A percentile compares a stretch with the other conserved stretches of the same genome.
Conservation (phyloP, 306 rosid genomes). For the Phaseolus lunatus region DNA sequence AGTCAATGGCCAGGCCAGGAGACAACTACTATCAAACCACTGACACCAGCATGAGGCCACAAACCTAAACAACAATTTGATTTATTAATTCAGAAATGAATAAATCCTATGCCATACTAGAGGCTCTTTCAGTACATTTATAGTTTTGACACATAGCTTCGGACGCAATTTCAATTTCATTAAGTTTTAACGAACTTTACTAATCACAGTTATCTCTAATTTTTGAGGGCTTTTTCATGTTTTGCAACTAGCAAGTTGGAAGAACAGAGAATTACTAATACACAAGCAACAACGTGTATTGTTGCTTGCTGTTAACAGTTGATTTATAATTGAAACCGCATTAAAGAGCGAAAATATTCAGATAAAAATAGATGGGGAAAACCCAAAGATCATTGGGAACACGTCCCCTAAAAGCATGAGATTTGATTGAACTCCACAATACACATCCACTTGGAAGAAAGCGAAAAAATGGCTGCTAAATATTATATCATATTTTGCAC, state of each 20-base stretch:
- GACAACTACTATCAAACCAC: slow-evolving; percentile 45
- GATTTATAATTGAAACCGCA: slow-evolving; percentile 19
- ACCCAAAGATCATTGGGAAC: neutral
- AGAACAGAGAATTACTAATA: neutral
- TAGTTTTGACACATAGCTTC: neutral
- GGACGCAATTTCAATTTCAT: slow-evolving; percentile 31
- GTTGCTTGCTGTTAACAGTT: neutral
- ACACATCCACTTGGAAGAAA: neutral
- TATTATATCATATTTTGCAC: neutral
- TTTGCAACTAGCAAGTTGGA: neutral
- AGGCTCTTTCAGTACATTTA: slow-evolving; percentile 14
- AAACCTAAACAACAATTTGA: slow-evolving; percentile 46
- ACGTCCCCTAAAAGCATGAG: neutral
- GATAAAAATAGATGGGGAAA: neutral
- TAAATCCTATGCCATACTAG: slow-evolving; percentile 13
- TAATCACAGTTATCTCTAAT: neutral
- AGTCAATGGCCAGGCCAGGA: slow-evolving; percentile 45
- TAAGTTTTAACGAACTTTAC: slow-evolving; percentile 5
- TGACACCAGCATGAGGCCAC: slow-evolving; percentile 41
- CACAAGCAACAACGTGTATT: neutral
- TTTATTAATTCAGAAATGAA: slow-evolving; percentile 30
- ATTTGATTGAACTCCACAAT: neutral
- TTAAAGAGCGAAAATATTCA: neutral
- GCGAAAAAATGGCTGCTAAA: neutral
- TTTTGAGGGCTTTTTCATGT: neutral